Evolutionary conservation across 208 protist species (phyloP).

Genomic region (Giardia duodenalis): DNA sequence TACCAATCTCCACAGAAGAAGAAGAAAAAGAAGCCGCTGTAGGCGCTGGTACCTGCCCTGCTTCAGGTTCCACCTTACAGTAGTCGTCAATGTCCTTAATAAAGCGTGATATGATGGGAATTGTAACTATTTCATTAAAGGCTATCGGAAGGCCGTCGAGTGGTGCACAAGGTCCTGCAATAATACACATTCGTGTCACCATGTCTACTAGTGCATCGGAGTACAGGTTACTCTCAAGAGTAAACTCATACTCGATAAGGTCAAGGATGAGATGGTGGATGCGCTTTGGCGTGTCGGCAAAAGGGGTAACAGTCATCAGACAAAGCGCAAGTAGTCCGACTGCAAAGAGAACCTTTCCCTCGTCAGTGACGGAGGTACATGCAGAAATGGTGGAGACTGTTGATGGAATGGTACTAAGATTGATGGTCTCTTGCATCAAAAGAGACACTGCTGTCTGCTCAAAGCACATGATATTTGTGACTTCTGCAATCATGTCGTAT

Average conservation of each 20-base stretch:
- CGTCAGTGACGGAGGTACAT: too few relatives aligned
- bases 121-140: neutral
- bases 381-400: too few relatives aligned
- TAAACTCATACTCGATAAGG: neutral
- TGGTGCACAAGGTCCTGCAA: neutral
- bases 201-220: neutral
- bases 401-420: too few relatives aligned
- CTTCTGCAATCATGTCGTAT: too few relatives aligned
- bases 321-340: neutral
- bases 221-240: neutral
- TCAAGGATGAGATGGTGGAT: neutral
- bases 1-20: too few relatives aligned
- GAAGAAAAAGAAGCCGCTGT: neutral
- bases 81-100: neutral
- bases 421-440: too few relatives aligned
- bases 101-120: too few relatives aligned
- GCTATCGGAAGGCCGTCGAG: neutral
- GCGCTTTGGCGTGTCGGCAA: neutral
- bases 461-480: too few relatives aligned
- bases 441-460: too few relatives aligned
- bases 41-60: neutral
- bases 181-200: neutral
- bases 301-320: neutral
- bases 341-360: neutral
- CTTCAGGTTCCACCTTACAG: neutral